A percentile compares a stretch with the other conserved stretches of the same genome.
phyloP scores from a whole-genome alignment of 139 green algal genomes.

The Auxenochlorella pyrenoidosa region DNA sequence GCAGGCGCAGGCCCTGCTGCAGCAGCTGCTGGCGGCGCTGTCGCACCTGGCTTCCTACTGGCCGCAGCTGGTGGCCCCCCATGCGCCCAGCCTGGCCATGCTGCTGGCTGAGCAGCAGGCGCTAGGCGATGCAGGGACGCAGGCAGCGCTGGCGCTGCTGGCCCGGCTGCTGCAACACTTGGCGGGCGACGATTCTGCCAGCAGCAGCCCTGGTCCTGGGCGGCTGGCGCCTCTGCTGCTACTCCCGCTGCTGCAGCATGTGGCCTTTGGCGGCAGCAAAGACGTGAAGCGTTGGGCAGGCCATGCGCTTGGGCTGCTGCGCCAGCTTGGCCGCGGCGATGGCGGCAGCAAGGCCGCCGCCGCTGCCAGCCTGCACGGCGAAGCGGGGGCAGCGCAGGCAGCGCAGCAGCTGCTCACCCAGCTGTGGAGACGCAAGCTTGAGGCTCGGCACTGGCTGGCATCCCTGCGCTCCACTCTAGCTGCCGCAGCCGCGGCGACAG shows the following conservation, averaged over 20 bases:
- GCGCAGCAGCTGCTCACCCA: neutral
- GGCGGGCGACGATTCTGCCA: no score
- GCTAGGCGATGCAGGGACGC: neutral
- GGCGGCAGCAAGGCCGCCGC: neutral
- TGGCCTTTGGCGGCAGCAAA: slow-evolving; percentile 6
- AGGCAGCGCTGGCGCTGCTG: neutral
- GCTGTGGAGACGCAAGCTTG: slow-evolving; percentile 11
- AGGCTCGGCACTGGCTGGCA: slow-evolving; percentile 28
- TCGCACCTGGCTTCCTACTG: neutral
- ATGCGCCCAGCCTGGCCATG: neutral
- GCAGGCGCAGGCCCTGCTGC: neutral
- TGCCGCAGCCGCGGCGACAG: neutral
- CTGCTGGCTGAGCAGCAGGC: neutral
- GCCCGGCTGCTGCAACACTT: no score
- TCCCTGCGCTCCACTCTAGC: slow-evolving; percentile 1
- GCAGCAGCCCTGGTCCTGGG: neutral
- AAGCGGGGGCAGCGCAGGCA: neutral
- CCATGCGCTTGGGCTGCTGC: neutral
- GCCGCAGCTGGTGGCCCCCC: neutral
- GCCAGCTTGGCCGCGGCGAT: neutral
- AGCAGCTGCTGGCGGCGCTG: neutral
- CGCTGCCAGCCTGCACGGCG: neutral
- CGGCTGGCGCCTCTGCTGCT: slow-evolving; percentile 11
- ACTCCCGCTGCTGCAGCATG: slow-evolving; percentile 22
- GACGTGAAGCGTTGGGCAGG: slow-evolving; percentile 14